Conservation (phyloP, 225 moss, liverwort and hornwort species). For the Climacium dendroides region DNA sequence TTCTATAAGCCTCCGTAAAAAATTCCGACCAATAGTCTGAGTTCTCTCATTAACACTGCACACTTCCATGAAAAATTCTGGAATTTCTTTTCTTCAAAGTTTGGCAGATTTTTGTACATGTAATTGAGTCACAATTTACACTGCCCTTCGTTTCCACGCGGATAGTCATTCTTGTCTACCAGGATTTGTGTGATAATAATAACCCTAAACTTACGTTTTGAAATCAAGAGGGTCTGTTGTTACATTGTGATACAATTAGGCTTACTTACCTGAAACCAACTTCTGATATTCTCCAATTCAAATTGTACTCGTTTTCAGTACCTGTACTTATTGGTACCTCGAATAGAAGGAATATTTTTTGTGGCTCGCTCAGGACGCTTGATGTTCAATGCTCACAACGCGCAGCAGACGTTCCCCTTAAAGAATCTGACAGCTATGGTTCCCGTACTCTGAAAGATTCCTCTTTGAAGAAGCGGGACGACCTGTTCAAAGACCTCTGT, state of each 20-base stretch:
- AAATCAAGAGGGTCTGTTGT: neutral
- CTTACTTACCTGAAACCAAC: too few species aligned
- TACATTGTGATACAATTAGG: neutral
- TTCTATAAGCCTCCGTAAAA: neutral
- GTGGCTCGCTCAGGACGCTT: neutral
- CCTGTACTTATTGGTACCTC: neutral
- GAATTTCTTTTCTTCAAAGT: too few species aligned
- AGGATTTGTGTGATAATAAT: neutral
- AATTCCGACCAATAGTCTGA: rapidly evolving
- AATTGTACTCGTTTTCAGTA: too few species aligned
- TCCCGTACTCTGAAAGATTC: neutral
- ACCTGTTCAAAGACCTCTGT: neutral
- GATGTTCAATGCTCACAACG: neutral
- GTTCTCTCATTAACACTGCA: neutral
- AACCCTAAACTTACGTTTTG: neutral
- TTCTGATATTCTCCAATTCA: neutral
- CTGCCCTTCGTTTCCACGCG: neutral
- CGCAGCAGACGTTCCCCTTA: neutral
- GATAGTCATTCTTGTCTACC: neutral
- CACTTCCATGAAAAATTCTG: neutral
- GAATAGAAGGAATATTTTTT: neutral
- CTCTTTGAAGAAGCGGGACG: neutral
- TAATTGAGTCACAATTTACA: neutral
- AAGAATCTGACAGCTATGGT: neutral
- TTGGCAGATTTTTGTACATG: neutral